Base-by-base conservation (phyloP, 257 asterid genomes). In the Solanum pimpinellifolium region DNA sequence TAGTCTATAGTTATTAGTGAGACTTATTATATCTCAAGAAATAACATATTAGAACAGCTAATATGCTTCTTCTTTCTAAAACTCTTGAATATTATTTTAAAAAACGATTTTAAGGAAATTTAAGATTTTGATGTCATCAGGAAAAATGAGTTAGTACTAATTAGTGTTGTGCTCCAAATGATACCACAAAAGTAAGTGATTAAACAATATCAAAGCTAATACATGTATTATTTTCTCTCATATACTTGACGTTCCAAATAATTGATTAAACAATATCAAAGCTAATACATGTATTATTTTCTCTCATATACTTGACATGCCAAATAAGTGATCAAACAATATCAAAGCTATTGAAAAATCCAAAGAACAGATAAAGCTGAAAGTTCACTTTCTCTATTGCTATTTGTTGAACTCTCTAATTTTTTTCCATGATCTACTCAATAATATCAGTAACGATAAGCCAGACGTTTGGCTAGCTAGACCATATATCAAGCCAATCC, bases 401-500 rank as follows among this genome's bases (percentile, higher is more conserved):
- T 49, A 3, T 81, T 59, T 81, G 62, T 59, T 59, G 66, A 25
- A 18, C 42, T 46, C 70, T 27, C 42, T 49, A 46, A 6, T 23
- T 59, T 81, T 8, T 15, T 69, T n/a, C 85, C 15, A 35, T 31
- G 75, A 69, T 69, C 70, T 27, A 1, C 27, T 49, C 20, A 14
- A 52, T n/a, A 18, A 31, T 46, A 95, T 87, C 8, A 95, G 95
- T 84, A 94, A 49, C 83, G 87, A 74, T 29, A 94, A 91, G 16
- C 95, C 94, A 16, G 84, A 68, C 31, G 89, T 90, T 85, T 93
- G 98, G 83, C 87, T 88, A 23, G 87, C 73, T 15, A 95, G 88
- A 9, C 98, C 98, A 86, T 96, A 92, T 39, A 92, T 93, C 37
- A 94, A 66, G 29, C 98, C 98, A 31, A 90, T 91, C 98, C 98